phyloP scores from a whole-genome alignment of 106 monocot genomes.

The Acorus gramineus region DNA sequence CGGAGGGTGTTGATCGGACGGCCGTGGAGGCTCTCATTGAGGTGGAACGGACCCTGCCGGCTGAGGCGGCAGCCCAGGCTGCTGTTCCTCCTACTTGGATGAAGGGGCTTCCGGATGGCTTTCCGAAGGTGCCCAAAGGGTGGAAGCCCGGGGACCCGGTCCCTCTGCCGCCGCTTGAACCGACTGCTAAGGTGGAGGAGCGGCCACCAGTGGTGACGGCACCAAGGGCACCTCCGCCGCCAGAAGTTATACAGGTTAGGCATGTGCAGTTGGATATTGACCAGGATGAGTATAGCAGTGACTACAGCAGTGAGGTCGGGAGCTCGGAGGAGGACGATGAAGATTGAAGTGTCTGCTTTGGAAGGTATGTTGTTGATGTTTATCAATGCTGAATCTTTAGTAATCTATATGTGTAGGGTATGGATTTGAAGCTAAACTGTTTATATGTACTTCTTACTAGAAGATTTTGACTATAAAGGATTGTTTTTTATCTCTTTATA shows the following conservation, averaged over 20 bases:
- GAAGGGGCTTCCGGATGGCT: slow-evolving; percentile 15
- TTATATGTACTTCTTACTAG: too few species aligned
- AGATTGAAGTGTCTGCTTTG: slow-evolving; percentile 29
- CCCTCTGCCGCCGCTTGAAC: slow-evolving; percentile 23
- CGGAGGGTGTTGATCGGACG: slow-evolving; percentile 21
- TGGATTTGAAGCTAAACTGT: too few species aligned
- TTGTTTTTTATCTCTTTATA: too few species aligned
- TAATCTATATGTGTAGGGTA: too few species aligned
- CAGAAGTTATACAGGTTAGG: slow-evolving; percentile 68
- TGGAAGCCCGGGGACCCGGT: slow-evolving; percentile 75
- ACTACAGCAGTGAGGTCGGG: slow-evolving; percentile 84
- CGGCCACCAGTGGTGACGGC: too few species aligned
- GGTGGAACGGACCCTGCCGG: slow-evolving; percentile 35
- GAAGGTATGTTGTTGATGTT: too few species aligned
- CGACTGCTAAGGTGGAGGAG: too few species aligned
- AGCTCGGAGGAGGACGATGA: slow-evolving; percentile 98
- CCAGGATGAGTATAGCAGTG: slow-evolving; percentile 73
- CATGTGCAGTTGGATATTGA: slow-evolving; percentile 83
- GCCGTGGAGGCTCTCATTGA: slow-evolving; percentile 36
- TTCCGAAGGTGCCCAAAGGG: slow-evolving; percentile 45
- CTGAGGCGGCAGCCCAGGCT: slow-evolving; percentile 17
- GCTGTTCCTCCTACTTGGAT: neutral
- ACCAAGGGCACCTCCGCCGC: slow-evolving; percentile 17
- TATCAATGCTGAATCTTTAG: too few species aligned
- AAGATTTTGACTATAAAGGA: too few species aligned